Evolutionary conservation across 2,329 filamentous ascomycete species (phyloP), one percentile per base, ranked within the genome.

Genomic region (Penicillium crustosum): DNA sequence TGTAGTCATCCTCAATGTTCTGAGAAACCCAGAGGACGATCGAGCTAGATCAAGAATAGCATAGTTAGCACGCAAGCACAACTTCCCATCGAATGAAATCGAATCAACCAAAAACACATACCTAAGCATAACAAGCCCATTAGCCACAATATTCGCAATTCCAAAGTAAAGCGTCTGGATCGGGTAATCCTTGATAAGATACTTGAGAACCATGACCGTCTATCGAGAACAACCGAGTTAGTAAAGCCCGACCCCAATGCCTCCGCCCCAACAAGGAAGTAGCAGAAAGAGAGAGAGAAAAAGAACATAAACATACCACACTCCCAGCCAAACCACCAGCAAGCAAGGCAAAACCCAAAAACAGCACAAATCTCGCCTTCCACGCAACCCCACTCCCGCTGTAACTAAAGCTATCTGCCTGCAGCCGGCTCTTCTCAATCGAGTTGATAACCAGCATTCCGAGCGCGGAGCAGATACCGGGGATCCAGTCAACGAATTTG

Each of bases 1-100:
- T 88, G 71, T 89, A 89, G 68, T 89, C 86, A 66, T 89, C 86
- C 72, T 89, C 87, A 76, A 89, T 88, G 68, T 89, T 89, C 78
- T 89, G 87, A 51, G 84, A 86, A 29, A 89, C 80, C 86, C 86
- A 89, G 35, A 89, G 80, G 38, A 88, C 83, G 49, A 84, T 79
- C 27, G 84, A 85, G 69, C 86, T 88, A 58, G 12, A 49, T 56
- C 8, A 15, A 2, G 13, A 33, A 61, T 61, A 49, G 55, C 29
- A 44, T 35, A 12, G 25, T 38, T 9, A 48, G 49, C 35, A 31
- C 4, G 15, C 10, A 27, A 31, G 12, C 13, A 41, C 49, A 9
- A 3, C 23, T 31, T 51, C 6, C 9, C 6, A 4, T n/a, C n/a
- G 4, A 27, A 49, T 21, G 2, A 45, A 2, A 25, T n/a, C 8